Evolutionary conservation across 2,329 filamentous ascomycete genomes (phyloP), one percentile per base, ranked within the genome.

Genomic region (Blastomyces emzantsi): DNA sequence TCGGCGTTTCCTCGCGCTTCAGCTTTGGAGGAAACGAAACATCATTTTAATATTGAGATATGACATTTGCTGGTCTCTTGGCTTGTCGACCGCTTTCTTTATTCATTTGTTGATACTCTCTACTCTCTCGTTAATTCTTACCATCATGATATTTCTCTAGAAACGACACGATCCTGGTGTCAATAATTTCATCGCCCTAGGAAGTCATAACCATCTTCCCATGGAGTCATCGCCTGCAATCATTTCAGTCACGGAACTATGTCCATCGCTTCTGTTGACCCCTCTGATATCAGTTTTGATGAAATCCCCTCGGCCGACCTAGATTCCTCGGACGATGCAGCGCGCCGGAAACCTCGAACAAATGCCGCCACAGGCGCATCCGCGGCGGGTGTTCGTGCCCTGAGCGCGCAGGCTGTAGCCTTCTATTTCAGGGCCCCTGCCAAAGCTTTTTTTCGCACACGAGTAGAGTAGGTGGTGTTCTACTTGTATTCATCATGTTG

Each of bases 341-440:
- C 71, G 47, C 71, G 70, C 58, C 72, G 73, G 65, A 81, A 82
- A 63, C 79, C 80, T 65, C 82, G 83, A 67, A 83, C 79, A 64
- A 83, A 85, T 80, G 83, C 85, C 17, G 82, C 83, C 15, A 87
- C 85, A 19, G 92, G 90, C 58, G 89, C 90, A n/a, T 92, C 90
- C 28, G 92, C 92, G 4, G 92, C 92, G 28, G 86, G 90, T 51
- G 89, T 92, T 67, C 88, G 92, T 57, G 92, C 92, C 36, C 75
- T 96, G 66, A 92, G 88, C 69, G 89, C 90, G 8, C 89, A 95
- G 73, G 81, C 91, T 70, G 84, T 96, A 62, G 88, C 91, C 30
- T 96, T 96, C 70, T 97, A 96, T 78, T 97, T 96, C 73, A 83
- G 92, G 63, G 90, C 91, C 0, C 92, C 92, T 0, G 89, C 92